phyloP scores from a whole-genome alignment of 2,329 filamentous ascomycete genomes.

The Trichothecium sympodiale region DNA sequence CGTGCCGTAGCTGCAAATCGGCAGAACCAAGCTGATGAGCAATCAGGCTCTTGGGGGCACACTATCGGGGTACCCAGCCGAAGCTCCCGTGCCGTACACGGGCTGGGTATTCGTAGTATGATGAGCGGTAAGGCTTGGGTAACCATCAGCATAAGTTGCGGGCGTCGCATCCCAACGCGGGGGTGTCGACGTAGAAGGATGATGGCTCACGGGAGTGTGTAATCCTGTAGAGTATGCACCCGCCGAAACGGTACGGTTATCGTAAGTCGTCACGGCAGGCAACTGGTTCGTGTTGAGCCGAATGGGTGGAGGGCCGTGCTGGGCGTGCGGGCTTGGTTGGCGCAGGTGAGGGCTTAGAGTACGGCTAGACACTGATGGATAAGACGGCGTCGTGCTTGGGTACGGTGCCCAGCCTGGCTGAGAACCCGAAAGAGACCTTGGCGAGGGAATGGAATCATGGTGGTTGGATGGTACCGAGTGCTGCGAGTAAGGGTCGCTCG shows the following conservation, averaged over 20 bases:
- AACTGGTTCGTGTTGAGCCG: constrained; percentile 25
- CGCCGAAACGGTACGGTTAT: constrained; percentile 19
- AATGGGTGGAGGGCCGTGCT: constrained; percentile 18
- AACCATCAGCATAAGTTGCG: constrained; percentile 22
- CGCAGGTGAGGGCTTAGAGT: constrained; percentile 28
- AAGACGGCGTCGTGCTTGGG: constrained; percentile 20
- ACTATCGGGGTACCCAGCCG: constrained; percentile 29
- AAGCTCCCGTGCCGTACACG: constrained; percentile 23
- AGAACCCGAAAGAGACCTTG: constrained; percentile 37
- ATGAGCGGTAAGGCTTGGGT: constrained; percentile 26
- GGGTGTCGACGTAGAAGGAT: constrained; percentile 22
- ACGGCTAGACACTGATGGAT: constrained; percentile 23
- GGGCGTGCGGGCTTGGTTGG: constrained; percentile 22
- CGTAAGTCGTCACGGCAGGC: constrained; percentile 28
- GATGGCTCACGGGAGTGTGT: constrained; percentile 26
- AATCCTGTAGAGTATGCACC: constrained; percentile 27
- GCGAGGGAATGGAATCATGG: constrained; percentile 38
- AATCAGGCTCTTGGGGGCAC: constrained; percentile 27
- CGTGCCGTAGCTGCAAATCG: too few relatives aligned
- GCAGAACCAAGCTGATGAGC: too few relatives aligned
- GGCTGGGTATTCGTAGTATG: constrained; percentile 22
- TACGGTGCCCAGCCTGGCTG: constrained; percentile 39
- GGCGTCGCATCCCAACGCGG: constrained; percentile 30
- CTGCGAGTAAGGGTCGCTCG: constrained; percentile 20
- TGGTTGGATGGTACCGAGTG: constrained; percentile 32